Evolutionary conservation across 169 alveolate species (phyloP).

Genomic region (Babesia sp.): DNA sequence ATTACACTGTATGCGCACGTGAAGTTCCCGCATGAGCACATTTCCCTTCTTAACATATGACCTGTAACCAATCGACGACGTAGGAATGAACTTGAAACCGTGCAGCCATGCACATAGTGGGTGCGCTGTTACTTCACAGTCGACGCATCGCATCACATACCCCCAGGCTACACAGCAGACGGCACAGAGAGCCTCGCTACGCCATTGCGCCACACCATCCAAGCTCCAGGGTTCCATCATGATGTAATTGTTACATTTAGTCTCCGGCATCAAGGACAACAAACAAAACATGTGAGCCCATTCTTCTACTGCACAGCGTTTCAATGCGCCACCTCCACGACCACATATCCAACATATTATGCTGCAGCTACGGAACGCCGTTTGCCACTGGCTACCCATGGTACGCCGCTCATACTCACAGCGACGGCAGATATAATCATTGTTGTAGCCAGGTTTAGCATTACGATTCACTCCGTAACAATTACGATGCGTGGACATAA

Average conservation of each 20-base stretch:
- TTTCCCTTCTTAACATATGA: not conserved
- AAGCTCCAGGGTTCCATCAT: slow-evolving; percentile 48
- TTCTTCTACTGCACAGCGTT: slow-evolving; percentile 54
- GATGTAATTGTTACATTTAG: slow-evolving; percentile 30
- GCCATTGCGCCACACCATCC: slow-evolving; percentile 12
- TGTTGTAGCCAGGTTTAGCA: slow-evolving; percentile 1
- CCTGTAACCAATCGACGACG: slow-evolving; percentile 6
- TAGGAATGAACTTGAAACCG: slow-evolving; percentile 51
- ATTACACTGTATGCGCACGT: slow-evolving; percentile 23
- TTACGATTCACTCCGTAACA: slow-evolving; percentile 69
- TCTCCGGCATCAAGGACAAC: slow-evolving; percentile 48
- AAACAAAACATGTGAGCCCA: slow-evolving; percentile 68
- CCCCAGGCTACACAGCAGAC: slow-evolving; percentile 61
- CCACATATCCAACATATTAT: slow-evolving; percentile 70
- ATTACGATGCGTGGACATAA: slow-evolving; percentile 64
- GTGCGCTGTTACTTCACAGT: slow-evolving; percentile 67
- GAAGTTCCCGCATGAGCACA: slow-evolving; percentile 10
- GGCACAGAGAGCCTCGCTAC: slow-evolving; percentile 28
- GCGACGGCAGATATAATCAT: slow-evolving; percentile 74
- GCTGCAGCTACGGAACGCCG: slow-evolving; percentile 65
- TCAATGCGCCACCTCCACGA: slow-evolving; percentile 77
- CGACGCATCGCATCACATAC: slow-evolving; percentile 31
- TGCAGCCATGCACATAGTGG: slow-evolving; percentile 79
- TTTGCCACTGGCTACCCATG: slow-evolving; percentile 75
- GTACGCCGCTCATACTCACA: slow-evolving; percentile 72